Conservation (phyloP, 306 rosid species). For the Betula pendula region DNA sequence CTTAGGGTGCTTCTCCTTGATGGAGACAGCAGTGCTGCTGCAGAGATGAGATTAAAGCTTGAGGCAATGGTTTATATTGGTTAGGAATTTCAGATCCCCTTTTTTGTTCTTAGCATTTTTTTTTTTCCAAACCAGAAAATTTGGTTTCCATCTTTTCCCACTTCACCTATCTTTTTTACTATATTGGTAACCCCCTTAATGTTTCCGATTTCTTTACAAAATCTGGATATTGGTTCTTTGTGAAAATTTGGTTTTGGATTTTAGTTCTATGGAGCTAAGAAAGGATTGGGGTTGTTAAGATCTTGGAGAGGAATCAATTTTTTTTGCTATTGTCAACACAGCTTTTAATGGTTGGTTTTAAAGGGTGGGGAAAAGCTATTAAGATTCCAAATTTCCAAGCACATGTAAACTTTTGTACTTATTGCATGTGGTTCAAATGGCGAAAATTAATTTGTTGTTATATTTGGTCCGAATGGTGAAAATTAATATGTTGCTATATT, state of each 20-base stretch:
- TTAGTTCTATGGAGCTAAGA: no score
- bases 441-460: constrained; percentile 14
- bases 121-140: constrained; percentile 28
- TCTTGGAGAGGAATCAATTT: not conserved
- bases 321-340: constrained; percentile 23
- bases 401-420: constrained; percentile 10
- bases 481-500: constrained; percentile 26
- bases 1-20: constrained; percentile 92
- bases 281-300: no score
- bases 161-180: constrained; percentile 17
- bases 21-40: constrained; percentile 66
- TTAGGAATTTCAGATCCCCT: constrained; percentile 30
- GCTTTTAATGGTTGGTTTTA: constrained; percentile 19
- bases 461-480: constrained; percentile 36
- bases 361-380: constrained; percentile 23
- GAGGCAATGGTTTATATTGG: constrained; percentile 90
- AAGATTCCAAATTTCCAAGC: constrained; percentile 17
- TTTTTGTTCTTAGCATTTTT: constrained; percentile 13
- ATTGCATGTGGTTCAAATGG: constrained; percentile 39
- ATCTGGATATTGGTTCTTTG: constrained; percentile 22
- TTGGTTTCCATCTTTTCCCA: constrained; percentile 14
- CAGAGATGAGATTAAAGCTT: constrained; percentile 71
- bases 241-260: no score
- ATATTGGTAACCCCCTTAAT: not conserved
- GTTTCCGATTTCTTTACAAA: constrained; percentile 33